Base-by-base conservation (phyloP, 441 rosid species). In the Corymbia citriodora region DNA sequence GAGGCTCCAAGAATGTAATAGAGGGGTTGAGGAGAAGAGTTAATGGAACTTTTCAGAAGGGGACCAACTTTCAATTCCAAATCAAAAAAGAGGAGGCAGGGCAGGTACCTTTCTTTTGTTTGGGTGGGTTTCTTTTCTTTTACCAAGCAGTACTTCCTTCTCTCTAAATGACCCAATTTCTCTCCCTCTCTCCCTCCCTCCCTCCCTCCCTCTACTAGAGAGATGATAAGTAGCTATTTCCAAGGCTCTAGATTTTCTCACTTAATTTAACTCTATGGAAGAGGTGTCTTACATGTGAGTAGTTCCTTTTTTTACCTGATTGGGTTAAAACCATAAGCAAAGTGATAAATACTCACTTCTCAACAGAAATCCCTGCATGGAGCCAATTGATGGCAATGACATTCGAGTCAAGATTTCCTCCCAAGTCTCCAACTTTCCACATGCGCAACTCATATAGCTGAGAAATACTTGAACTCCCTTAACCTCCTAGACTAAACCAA, bases 231-330 rank as follows among this genome's bases (percentile, higher is more conserved):
- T n/a, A n/a, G n/a, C n/a, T n/a, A n/a, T n/a, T n/a, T n/a, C n/a
- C n/a, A n/a, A n/a, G n/a, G n/a, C n/a, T n/a, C n/a, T n/a, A n/a
- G n/a, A n/a, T 27, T 11, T 6, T 61, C 68, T 27, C 70, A 12
- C 70, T 1, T 3, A 0, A 29, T 63, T 27, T 11, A 61, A 63
- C 29, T 63, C 0, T 63, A 17, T 17, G 0, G 0, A 29, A 63
- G 17, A 2, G 17, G 29, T 12, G 12, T 63, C 21, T 59, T 21
- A 59, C 29, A 8, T 23, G 14, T 12, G 70, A 61, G 6, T 13
- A 27, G 8, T 27, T 29, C 6, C 6, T 25, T 59, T 23, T 55
- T 55, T 59, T 59, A 10, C 11, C 1, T 25, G 6, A 16, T n/a
- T 36, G 40, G 40, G n/a, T 59, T 14, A 59, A 25, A 5, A 14